Conservation (phyloP, 331 rosid genomes). For the Prunus yedoensis region DNA sequence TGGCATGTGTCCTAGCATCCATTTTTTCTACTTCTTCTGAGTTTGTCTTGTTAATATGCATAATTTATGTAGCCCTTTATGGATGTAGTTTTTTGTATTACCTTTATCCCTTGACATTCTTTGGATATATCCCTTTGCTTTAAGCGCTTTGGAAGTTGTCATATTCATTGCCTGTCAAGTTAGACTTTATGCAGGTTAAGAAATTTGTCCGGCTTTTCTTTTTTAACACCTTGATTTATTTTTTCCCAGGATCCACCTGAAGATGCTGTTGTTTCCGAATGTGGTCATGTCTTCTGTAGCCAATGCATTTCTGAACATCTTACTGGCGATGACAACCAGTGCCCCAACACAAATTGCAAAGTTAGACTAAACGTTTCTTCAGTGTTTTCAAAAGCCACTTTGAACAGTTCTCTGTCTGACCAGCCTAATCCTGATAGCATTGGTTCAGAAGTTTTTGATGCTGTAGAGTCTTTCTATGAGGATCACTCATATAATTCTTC, state of each 20-base stretch:
- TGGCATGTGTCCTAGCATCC: background rate
- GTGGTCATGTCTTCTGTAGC: constrained; percentile 93
- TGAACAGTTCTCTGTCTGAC: constrained; percentile 51
- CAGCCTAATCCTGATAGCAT: constrained; percentile 41
- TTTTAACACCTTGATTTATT: constrained; percentile 20
- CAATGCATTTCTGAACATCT: constrained; percentile 85
- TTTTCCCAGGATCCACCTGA: constrained; percentile 81
- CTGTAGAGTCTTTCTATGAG: constrained; percentile 46
- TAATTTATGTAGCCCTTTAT: background rate
- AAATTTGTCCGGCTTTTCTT: constrained; percentile 8
- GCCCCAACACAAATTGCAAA: constrained; percentile 69
- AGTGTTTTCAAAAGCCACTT: constrained; percentile 60
- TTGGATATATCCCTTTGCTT: background rate
- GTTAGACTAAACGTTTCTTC: constrained; percentile 45
- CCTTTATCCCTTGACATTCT: background rate
- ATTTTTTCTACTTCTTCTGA: background rate
- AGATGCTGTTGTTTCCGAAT: constrained; percentile 82
- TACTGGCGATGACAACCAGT: constrained; percentile 66
- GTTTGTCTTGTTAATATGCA: background rate
- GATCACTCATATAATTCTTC: constrained; percentile 52
- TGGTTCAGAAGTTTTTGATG: constrained; percentile 45
- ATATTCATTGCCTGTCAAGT: background rate
- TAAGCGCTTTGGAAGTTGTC: background rate
- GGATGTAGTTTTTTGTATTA: background rate
- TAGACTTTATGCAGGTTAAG: background rate